Percentiles rank a stretch among this genome's conserved stretches.
These are phyloP conservation scores for Arctium minus DNA, from an alignment of 129 eudicot genomes.

Conservation along the genomic window DNA sequence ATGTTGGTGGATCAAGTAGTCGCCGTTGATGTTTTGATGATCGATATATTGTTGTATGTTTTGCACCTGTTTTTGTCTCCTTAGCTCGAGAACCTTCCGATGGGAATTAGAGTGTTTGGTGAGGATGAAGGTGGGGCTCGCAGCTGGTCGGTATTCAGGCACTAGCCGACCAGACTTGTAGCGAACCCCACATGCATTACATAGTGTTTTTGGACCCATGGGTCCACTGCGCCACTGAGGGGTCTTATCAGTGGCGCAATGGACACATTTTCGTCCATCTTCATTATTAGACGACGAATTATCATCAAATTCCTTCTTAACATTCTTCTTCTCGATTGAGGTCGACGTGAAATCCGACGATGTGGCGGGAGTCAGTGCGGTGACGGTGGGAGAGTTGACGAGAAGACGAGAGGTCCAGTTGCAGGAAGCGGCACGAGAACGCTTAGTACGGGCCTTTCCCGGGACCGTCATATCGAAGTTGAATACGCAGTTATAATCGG, in stretches of 20 bases:
- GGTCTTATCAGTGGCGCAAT: conserved; percentile 78
- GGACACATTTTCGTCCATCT: conserved; percentile 64
- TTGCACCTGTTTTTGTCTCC: conserved; percentile 57
- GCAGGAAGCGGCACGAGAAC: conserved; percentile 66
- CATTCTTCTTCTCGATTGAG: conserved; percentile 9
- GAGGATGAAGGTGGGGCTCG: conserved; percentile 79
- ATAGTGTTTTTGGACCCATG: conserved; percentile 72
- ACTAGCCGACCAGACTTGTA: conserved; percentile 85
- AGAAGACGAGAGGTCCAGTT: conserved; percentile 63
- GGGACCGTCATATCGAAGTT: conserved; percentile 54
- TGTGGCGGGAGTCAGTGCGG: neutral
- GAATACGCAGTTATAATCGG: conserved; percentile 21
- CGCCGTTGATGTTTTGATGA: conserved; percentile 40
- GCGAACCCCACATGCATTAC: conserved; percentile 87
- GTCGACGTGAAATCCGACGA: conserved; percentile 32
- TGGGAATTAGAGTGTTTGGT: conserved; percentile 88
- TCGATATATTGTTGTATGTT: conserved; percentile 33
- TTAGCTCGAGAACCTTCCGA: conserved; percentile 73
- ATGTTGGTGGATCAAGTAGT: conserved; percentile 65
- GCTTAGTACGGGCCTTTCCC: conserved; percentile 87
- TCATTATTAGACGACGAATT: conserved; percentile 1
- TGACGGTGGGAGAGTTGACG: conserved; percentile 15
- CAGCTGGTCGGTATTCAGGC: conserved; percentile 83
- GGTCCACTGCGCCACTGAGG: conserved; percentile 96
- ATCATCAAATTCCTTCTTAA: conserved; percentile 28